These are phyloP conservation scores for Phlyctochytrium planicorne DNA, from an alignment of 192 early-diverging fungal genomes.

Conservation along the genomic window DNA sequence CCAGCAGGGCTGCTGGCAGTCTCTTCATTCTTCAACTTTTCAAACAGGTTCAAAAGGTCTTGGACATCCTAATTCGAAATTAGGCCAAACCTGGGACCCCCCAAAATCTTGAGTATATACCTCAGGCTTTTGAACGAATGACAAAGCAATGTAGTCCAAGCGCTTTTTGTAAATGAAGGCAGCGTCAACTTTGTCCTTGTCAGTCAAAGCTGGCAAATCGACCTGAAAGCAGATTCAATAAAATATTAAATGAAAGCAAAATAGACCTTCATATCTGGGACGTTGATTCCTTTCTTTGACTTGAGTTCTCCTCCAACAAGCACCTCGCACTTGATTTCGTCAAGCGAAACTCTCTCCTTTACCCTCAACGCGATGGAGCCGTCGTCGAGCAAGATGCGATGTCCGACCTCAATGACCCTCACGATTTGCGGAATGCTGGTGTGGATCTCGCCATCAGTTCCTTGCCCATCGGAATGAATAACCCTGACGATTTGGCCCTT, in stretches of 20 bases:
- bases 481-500: conserved; percentile 25
- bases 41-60: conserved; percentile 43
- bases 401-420: conserved; percentile 40
- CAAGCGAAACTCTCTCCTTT: conserved; percentile 33
- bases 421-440: conserved; percentile 45
- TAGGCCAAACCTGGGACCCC: too few relatives aligned
- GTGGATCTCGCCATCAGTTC: conserved; percentile 43
- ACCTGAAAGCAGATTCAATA: conserved; percentile 26
- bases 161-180: conserved; percentile 45
- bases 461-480: conserved; percentile 32
- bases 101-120: too few relatives aligned
- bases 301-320: conserved; percentile 50
- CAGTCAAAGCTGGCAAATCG: conserved; percentile 52
- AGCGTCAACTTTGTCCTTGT: conserved; percentile 54
- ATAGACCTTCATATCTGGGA: conserved; percentile 45
- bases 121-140: conserved; percentile 45
- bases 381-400: conserved; percentile 56
- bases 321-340: conserved; percentile 45
- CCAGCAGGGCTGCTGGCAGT: conserved; percentile 10
- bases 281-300: conserved; percentile 57
- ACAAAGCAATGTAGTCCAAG: conserved; percentile 51
- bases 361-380: conserved; percentile 45
- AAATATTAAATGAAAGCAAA: not conserved
- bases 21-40: conserved; percentile 20
- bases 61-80: conserved; percentile 53